Evolutionary conservation across 768 basidiomycete genomes (phyloP).

Genomic region (Suillus ampliporus): DNA sequence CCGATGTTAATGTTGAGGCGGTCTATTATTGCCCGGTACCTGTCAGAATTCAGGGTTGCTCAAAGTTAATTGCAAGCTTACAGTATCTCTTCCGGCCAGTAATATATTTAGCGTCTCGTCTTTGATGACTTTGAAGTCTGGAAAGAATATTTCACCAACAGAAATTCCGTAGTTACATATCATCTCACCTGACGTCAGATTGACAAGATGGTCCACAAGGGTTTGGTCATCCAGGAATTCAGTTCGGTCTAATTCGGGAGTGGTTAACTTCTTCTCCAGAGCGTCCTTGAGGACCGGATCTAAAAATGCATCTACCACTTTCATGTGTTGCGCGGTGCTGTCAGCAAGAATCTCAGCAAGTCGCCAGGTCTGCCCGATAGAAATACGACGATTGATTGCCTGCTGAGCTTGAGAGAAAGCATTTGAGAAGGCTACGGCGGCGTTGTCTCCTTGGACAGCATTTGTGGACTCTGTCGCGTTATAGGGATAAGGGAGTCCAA

Average conservation of each 20-base stretch:
- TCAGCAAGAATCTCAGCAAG: constrained; percentile 43
- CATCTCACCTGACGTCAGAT: constrained; percentile 42
- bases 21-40: constrained; percentile 38
- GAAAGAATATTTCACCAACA: neutral
- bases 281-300: constrained; percentile 46
- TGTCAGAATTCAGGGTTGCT: too few relatives aligned
- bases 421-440: constrained; percentile 33
- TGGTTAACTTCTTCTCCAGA: constrained; percentile 29
- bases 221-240: constrained; percentile 41
- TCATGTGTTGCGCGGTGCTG: constrained; percentile 38
- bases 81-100: constrained; percentile 52
- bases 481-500: constrained; percentile 45
- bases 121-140: constrained; percentile 40
- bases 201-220: constrained; percentile 47
- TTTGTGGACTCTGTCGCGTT: constrained; percentile 18
- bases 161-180: neutral
- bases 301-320: constrained; percentile 44
- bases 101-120: constrained; percentile 51
- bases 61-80: constrained; percentile 19
- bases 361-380: constrained; percentile 45
- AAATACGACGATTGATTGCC: constrained; percentile 32
- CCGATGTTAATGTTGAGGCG: constrained; percentile 49
- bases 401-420: constrained; percentile 44
- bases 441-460: constrained; percentile 19
- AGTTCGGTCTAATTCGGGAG: constrained; percentile 15